Conservation (phyloP, 2,329 filamentous ascomycete genomes). For the Atkinsonella texensis region DNA sequence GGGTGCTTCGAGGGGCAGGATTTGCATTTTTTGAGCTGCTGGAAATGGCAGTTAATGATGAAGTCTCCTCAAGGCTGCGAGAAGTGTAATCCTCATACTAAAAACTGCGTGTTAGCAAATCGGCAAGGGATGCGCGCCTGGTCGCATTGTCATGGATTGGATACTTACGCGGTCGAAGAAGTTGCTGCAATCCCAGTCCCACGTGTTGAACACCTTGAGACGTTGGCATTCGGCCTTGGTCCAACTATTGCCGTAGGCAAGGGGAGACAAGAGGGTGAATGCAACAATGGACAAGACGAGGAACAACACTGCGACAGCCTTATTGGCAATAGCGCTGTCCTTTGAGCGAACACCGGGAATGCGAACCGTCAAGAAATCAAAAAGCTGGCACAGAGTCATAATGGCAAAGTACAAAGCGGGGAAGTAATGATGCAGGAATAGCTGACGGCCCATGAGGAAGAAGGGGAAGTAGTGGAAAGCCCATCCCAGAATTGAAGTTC, state of each 20-base stretch:
- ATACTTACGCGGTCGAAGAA: slow-evolving; percentile 75
- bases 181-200: slow-evolving; percentile 98
- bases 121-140: not conserved
- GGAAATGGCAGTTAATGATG: slow-evolving; percentile 19
- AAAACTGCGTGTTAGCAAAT: slow-evolving; percentile 8
- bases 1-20: not conserved
- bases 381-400: slow-evolving; percentile 76
- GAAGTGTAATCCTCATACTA: slow-evolving; percentile 8
- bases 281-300: slow-evolving; percentile 61
- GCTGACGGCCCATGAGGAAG: slow-evolving; percentile 93
- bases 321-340: slow-evolving; percentile 58
- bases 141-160: no score
- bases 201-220: slow-evolving; percentile 76
- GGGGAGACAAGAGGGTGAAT: slow-evolving; percentile 76
- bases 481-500: slow-evolving; percentile 83
- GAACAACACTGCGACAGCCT: slow-evolving; percentile 60
- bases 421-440: slow-evolving; percentile 98
- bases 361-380: slow-evolving; percentile 72
- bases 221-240: slow-evolving; percentile 76
- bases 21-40: slow-evolving; percentile 13
- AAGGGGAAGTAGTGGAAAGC: slow-evolving; percentile 98
- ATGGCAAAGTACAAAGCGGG: slow-evolving; percentile 93
- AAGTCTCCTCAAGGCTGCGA: slow-evolving; percentile 9
- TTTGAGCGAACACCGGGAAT: slow-evolving; percentile 56
- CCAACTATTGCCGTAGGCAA: slow-evolving; percentile 91